Evolutionary conservation across 768 basidiomycete genomes (phyloP).

Genomic region (Amanita pseudoporphyria): DNA sequence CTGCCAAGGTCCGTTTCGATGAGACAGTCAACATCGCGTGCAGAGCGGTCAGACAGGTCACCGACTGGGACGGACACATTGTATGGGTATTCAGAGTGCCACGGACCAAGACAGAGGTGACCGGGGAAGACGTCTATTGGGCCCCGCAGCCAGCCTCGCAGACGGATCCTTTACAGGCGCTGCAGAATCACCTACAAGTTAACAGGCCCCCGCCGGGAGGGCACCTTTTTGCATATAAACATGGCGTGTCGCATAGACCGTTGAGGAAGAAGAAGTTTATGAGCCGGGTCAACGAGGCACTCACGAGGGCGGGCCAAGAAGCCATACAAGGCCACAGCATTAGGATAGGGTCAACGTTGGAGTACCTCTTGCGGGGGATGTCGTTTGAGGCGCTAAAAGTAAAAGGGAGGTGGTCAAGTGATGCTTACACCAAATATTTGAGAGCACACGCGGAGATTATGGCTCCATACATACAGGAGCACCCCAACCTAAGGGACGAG

Average conservation of each 20-base stretch:
- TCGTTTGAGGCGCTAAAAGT: neutral
- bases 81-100: conserved; percentile 20
- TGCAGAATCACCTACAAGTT: conserved; percentile 19
- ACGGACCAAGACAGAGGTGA: conserved; percentile 15
- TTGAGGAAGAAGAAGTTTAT: conserved; percentile 21
- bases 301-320: conserved; percentile 6
- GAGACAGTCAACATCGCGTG: conserved; percentile 19
- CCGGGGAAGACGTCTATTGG: conserved; percentile 24
- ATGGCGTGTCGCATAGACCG: conserved; percentile 8
- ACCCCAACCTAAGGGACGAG: neutral
- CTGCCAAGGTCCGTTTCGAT: conserved; percentile 20
- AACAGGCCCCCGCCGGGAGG: conserved; percentile 17
- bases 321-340: conserved; percentile 21
- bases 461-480: conserved; percentile 4
- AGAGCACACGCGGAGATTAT: conserved; percentile 2
- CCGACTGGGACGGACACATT: conserved; percentile 17
- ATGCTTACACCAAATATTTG: neutral
- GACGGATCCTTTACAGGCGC: conserved; percentile 15
- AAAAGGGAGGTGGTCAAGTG: conserved; percentile 7
- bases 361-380: conserved; percentile 1
- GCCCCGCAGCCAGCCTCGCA: conserved; percentile 17
- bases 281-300: conserved; percentile 8
- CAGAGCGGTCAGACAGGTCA: conserved; percentile 9
- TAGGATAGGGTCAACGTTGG: conserved; percentile 10
- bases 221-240: conserved; percentile 22